Conservation (phyloP, 2,329 filamentous ascomycete species). For the Mycocentrospora acerina region DNA sequence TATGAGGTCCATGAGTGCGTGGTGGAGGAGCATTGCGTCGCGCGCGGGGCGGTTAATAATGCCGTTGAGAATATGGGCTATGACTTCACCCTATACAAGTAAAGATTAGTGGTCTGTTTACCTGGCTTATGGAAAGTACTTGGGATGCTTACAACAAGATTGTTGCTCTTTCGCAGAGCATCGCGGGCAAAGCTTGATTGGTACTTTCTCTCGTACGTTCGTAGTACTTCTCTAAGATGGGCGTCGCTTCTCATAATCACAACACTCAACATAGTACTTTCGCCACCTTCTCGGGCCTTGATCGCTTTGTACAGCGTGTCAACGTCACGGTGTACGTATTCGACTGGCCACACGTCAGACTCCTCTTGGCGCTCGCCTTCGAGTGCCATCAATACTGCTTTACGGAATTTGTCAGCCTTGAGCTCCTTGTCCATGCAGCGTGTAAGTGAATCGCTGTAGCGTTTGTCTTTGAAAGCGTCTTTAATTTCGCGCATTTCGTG, state of each 20-base stretch:
- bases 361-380: conserved; percentile 86
- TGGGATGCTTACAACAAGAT: conserved; percentile 75
- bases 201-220: conserved; percentile 72
- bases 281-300: conserved; percentile 73
- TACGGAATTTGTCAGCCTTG: conserved; percentile 94
- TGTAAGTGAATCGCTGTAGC: conserved; percentile 78
- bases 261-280: conserved; percentile 83
- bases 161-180: conserved; percentile 83
- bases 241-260: conserved; percentile 77
- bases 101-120: conserved; percentile 1
- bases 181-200: conserved; percentile 82
- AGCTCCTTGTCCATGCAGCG: conserved; percentile 91
- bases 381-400: conserved; percentile 78
- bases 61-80: conserved; percentile 94
- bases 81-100: conserved; percentile 79
- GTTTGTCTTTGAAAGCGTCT: conserved; percentile 84
- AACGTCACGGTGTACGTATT: conserved; percentile 66
- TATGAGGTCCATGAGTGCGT: conserved; percentile 69
- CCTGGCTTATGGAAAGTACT: neutral
- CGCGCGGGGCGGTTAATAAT: conserved; percentile 94
- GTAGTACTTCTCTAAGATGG: conserved; percentile 78
- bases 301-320: conserved; percentile 69
- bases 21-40: conserved; percentile 86
- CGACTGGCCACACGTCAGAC: conserved; percentile 59
- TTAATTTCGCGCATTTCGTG: conserved; percentile 87